phyloP scores from a whole-genome alignment of 352 stramenopile genomes.

The Phytophthora palmivora region DNA sequence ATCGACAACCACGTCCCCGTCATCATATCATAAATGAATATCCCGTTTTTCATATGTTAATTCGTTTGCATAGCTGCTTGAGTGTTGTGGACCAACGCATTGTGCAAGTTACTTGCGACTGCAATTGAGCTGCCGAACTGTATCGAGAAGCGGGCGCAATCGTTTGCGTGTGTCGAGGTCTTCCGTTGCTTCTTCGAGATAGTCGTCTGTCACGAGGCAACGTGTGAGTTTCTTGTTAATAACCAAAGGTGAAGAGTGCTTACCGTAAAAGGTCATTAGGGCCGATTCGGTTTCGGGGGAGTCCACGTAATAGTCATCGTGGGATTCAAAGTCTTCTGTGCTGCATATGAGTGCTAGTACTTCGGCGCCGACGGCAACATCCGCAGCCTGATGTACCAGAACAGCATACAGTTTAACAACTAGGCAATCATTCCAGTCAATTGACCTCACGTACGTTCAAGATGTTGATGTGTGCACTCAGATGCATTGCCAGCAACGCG shows the following conservation, averaged over 20 bases:
- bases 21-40: too few relatives aligned
- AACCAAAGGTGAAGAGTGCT: constrained; percentile 1
- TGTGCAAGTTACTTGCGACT: constrained; percentile 29
- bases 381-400: constrained; percentile 35
- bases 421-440: neutral
- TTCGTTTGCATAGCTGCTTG: neutral
- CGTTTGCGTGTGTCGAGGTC: constrained; percentile 74
- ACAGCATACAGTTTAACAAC: neutral
- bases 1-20: too few relatives aligned
- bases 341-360: constrained; percentile 78
- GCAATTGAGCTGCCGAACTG: constrained; percentile 48
- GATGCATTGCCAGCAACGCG: constrained; percentile 75
- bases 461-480: constrained; percentile 65
- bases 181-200: constrained; percentile 66
- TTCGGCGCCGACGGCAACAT: constrained; percentile 68
- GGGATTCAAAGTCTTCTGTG: constrained; percentile 51
- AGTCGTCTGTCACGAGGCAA: constrained; percentile 58
- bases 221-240: neutral
- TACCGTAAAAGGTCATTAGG: constrained; percentile 64
- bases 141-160: constrained; percentile 76
- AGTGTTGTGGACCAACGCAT: neutral
- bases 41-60: too few relatives aligned
- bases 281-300: constrained; percentile 65
- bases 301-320: constrained; percentile 51
- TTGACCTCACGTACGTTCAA: constrained; percentile 45